Evolutionary conservation across 495 filamentous ascomycete genomes (phyloP).

Genomic region (Chaetomium tenue): DNA sequence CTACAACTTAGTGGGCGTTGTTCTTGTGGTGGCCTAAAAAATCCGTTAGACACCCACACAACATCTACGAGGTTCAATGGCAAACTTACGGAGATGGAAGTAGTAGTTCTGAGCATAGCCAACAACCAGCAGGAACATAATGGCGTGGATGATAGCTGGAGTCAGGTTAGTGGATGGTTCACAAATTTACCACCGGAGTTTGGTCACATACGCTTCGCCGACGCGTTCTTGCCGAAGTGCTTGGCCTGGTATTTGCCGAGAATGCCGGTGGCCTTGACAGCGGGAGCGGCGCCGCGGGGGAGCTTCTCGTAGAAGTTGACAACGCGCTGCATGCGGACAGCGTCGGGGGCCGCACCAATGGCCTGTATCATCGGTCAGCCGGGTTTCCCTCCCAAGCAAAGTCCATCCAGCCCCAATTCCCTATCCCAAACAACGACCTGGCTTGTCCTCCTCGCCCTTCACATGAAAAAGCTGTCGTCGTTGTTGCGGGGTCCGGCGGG

Average conservation of each 20-base stretch:
- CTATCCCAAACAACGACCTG: neutral
- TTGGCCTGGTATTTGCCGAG: constrained; percentile 84
- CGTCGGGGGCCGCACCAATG: constrained; percentile 90
- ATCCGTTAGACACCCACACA: constrained; percentile 5
- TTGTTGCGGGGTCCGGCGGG: constrained; percentile 4
- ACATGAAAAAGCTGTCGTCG: neutral
- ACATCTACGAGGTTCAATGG: neutral
- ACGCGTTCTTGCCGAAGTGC: constrained; percentile 92
- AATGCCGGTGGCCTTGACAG: constrained; percentile 72
- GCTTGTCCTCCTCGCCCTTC: neutral
- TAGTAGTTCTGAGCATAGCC: constrained; percentile 98
- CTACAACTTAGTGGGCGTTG: constrained; percentile 77
- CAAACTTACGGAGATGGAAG: constrained; percentile 89
- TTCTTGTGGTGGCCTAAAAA: constrained; percentile 94
- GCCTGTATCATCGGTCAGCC: constrained; percentile 52
- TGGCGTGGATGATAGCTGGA: constrained; percentile 81
- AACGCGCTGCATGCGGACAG: constrained; percentile 90
- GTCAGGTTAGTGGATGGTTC: constrained; percentile 27
- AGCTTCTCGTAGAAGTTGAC: constrained; percentile 98
- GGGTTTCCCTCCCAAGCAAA: neutral
- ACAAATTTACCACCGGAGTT: neutral
- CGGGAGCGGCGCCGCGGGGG: constrained; percentile 81
- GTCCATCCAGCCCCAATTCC: neutral
- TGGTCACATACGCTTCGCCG: constrained; percentile 72
- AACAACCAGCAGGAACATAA: constrained; percentile 67